Conservation (phyloP, 1,284 basidiomycete species). For the Leccinum variabile region DNA sequence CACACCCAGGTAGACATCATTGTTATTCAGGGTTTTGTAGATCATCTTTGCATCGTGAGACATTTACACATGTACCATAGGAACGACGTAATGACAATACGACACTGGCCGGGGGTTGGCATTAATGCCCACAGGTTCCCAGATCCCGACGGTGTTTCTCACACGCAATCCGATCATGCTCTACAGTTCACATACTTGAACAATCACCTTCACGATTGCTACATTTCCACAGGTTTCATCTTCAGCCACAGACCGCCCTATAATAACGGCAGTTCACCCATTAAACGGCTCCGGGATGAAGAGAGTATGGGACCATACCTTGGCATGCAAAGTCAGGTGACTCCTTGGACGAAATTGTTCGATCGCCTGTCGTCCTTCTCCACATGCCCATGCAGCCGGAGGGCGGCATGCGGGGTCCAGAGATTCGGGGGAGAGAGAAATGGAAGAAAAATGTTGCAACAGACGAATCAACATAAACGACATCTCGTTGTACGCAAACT, state of each 20-base stretch:
- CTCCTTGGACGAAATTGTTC: constrained; percentile 53
- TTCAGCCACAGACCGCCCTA: constrained; percentile 36
- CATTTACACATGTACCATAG: neutral
- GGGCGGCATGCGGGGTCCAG: constrained; percentile 45
- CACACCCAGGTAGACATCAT: neutral
- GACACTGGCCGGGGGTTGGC: neutral
- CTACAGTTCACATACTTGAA: neutral
- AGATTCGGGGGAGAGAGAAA: constrained; percentile 47
- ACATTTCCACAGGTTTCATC: constrained; percentile 25
- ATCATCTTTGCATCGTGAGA: neutral
- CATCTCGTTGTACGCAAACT: constrained; percentile 71
- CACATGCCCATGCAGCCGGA: constrained; percentile 45
- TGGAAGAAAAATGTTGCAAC: constrained; percentile 55
- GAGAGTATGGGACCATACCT: constrained; percentile 20
- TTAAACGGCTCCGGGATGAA: neutral
- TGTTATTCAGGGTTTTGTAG: neutral
- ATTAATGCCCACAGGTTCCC: neutral
- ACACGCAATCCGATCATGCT: neutral
- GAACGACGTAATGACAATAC: neutral
- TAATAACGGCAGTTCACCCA: neutral
- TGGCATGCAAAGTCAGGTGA: constrained; percentile 55
- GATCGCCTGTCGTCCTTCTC: constrained; percentile 42
- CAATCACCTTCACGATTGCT: neutral
- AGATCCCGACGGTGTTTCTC: neutral
- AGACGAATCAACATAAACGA: constrained; percentile 66